Conservation (phyloP, 345 rosid genomes). For the Anacardium occidentale region DNA sequence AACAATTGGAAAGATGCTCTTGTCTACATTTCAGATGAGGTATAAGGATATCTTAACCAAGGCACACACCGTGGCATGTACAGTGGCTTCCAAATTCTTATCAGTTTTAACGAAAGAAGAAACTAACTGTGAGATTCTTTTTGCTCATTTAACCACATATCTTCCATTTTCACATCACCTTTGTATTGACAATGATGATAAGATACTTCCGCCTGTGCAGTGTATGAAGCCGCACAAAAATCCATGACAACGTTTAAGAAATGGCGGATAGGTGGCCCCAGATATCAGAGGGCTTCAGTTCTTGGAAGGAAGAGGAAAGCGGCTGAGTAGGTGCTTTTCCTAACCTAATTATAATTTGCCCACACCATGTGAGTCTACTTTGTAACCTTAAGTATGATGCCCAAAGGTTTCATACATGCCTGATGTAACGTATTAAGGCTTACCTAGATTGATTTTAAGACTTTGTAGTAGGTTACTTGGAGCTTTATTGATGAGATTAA, state of each 20-base stretch:
- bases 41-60: constrained; percentile 75
- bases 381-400: neutral
- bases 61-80: constrained; percentile 68
- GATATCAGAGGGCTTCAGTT: constrained; percentile 79
- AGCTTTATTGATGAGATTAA: neutral
- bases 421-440: constrained; percentile 2
- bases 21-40: constrained; percentile 67
- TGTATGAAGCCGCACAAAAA: constrained; percentile 76
- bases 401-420: too few relatives aligned
- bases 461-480: neutral
- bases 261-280: constrained; percentile 86
- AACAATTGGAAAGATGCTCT: constrained; percentile 62
- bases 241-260: constrained; percentile 75
- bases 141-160: constrained; percentile 14
- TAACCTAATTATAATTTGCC: neutral
- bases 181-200: neutral
- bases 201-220: constrained; percentile 31
- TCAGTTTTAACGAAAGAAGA: constrained; percentile 68
- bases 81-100: constrained; percentile 56
- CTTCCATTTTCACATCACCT: neutral
- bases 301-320: constrained; percentile 83
- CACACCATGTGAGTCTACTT: neutral
- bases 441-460: neutral
- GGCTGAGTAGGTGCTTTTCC: constrained; percentile 28
- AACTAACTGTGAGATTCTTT: constrained; percentile 46